These are phyloP conservation scores for Neofusicoccum parvum DNA, from an alignment of 2,329 filamentous ascomycete genomes.

Conservation along the genomic window DNA sequence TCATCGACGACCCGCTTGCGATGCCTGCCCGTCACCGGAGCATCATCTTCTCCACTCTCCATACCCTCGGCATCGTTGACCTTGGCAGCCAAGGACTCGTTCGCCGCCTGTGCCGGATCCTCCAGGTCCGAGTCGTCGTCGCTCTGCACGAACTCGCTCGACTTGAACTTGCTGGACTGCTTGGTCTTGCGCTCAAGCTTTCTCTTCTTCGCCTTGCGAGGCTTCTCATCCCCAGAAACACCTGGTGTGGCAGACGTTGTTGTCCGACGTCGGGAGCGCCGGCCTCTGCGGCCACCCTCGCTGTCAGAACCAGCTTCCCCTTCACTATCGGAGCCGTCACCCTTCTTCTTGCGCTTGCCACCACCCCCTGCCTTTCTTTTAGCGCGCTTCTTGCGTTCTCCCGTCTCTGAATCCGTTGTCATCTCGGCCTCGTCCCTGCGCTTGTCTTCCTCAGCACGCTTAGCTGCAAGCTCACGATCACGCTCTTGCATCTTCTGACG, in stretches of 20 bases:
- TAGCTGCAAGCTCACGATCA: constrained; percentile 70
- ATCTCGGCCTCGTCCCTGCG: constrained; percentile 72
- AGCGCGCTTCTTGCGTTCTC: constrained; percentile 76
- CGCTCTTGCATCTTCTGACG: constrained; percentile 77
- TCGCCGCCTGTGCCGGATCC: neutral
- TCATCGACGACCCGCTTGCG: constrained; percentile 24
- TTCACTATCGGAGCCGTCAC: constrained; percentile 49
- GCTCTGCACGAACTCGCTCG: constrained; percentile 78
- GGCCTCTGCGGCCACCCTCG: constrained; percentile 38
- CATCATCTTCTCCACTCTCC: constrained; percentile 20
- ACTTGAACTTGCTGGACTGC: constrained; percentile 73
- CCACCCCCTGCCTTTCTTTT: constrained; percentile 50
- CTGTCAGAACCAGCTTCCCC: constrained; percentile 43
- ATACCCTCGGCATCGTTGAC: constrained; percentile 27
- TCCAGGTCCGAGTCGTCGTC: constrained; percentile 54
- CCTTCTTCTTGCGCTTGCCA: constrained; percentile 64
- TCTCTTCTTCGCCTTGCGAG: constrained; percentile 62
- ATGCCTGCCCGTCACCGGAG: constrained; percentile 13
- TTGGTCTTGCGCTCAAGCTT: constrained; percentile 58
- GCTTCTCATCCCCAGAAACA: constrained; percentile 60
- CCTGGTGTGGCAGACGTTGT: constrained; percentile 42
- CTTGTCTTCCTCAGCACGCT: constrained; percentile 71
- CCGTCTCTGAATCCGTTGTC: constrained; percentile 61
- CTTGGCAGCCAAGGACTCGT: constrained; percentile 23
- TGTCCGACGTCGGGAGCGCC: constrained; percentile 39